A percentile compares a stretch with the other conserved stretches of the same genome.
These are phyloP conservation scores for Friedmanniomyces simplex DNA, from an alignment of 495 filamentous ascomycete species.

Conservation along the genomic window DNA sequence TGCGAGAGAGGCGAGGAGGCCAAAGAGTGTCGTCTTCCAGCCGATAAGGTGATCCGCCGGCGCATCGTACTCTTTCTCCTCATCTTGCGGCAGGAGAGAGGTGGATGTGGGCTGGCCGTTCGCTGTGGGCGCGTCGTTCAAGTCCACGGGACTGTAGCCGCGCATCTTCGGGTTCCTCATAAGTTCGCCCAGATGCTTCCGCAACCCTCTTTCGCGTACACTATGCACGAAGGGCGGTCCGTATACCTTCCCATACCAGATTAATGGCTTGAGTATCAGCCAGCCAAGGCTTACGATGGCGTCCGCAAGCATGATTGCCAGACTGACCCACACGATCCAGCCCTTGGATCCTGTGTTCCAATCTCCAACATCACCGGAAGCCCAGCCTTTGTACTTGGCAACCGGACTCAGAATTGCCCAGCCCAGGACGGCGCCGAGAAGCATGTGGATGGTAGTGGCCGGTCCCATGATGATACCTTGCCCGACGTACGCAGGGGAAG, in stretches of 20 bases:
- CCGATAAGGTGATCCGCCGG: slow-evolving; percentile 74
- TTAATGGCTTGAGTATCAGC: slow-evolving; percentile 55
- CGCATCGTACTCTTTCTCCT: slow-evolving; percentile 46
- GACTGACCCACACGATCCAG: slow-evolving; percentile 93
- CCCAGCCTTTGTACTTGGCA: slow-evolving; percentile 79
- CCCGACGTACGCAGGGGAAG: slow-evolving; percentile 86
- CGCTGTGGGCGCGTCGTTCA: slow-evolving; percentile 1
- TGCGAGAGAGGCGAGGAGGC: slow-evolving; percentile 63
- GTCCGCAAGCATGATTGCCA: slow-evolving; percentile 96
- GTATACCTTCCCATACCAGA: slow-evolving; percentile 35
- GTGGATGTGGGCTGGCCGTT: slow-evolving; percentile 2
- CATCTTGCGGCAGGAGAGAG: slow-evolving; percentile 11
- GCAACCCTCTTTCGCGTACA: slow-evolving; percentile 24
- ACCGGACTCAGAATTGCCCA: slow-evolving; percentile 88
- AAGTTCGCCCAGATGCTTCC: slow-evolving; percentile 15
- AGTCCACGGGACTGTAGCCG: slow-evolving; percentile 25
- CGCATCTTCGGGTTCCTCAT: slow-evolving; percentile 17
- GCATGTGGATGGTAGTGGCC: slow-evolving; percentile 89
- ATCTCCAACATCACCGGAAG: slow-evolving; percentile 70
- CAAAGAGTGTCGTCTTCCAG: slow-evolving; percentile 56
- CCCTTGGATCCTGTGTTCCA: slow-evolving; percentile 91
- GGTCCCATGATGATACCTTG: slow-evolving; percentile 83
- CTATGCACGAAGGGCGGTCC: slow-evolving; percentile 19
- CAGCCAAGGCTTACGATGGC: slow-evolving; percentile 79
- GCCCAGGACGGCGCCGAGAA: slow-evolving; percentile 77